Evolutionary conservation across 441 rosid genomes (phyloP).

Genomic region (Lagerstroemia fauriei): DNA sequence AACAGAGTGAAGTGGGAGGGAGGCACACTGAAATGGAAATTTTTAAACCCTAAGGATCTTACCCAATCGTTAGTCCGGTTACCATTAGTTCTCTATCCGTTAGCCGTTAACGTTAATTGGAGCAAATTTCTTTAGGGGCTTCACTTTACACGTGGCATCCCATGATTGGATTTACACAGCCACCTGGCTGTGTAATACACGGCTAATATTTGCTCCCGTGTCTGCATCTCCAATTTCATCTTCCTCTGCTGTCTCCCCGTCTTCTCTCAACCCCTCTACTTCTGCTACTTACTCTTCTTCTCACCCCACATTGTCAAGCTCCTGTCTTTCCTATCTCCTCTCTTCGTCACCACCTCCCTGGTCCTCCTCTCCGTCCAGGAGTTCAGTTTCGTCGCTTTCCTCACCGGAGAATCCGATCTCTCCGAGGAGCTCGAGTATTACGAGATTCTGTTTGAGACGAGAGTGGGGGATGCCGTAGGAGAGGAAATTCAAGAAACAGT

Average conservation of each 20-base stretch:
- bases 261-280: background rate
- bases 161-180: background rate
- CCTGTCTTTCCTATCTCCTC: slow-evolving; percentile 10
- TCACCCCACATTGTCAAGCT: slow-evolving; percentile 11
- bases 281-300: slow-evolving; percentile 17
- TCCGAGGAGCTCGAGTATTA: slow-evolving; percentile 6
- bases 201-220: background rate
- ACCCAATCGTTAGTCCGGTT: too few relatives aligned
- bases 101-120: too few relatives aligned
- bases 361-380: slow-evolving; percentile 2
- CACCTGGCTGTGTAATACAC: too few relatives aligned
- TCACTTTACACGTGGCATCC: background rate
- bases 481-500: background rate
- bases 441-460: slow-evolving; percentile 11
- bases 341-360: slow-evolving; percentile 20
- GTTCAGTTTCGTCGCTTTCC: background rate
- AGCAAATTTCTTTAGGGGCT: background rate
- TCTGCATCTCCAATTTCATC: background rate
- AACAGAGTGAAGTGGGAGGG: too few relatives aligned
- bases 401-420: too few relatives aligned
- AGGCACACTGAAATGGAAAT: too few relatives aligned
- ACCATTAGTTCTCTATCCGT: too few relatives aligned
- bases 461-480: background rate
- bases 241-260: background rate
- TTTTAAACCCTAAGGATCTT: too few relatives aligned